Evolutionary conservation across 441 rosid genomes (phyloP).

Genomic region (Pelargonium hybrid): DNA sequence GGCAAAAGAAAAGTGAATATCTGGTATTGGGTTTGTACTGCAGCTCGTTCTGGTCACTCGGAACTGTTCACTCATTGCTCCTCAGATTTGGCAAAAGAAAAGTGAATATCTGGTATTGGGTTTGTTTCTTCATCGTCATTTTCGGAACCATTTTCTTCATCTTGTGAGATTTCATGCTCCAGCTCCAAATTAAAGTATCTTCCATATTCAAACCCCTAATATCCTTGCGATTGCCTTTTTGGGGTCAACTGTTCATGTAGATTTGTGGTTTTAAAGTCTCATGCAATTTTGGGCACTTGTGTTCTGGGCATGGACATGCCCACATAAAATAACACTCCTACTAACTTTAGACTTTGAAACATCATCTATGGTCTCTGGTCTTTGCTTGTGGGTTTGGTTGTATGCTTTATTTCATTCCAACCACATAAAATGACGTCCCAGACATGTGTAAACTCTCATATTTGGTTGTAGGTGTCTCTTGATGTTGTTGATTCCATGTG

Average conservation of each 20-base stretch:
- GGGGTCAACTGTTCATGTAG: constrained; percentile 9
- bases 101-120: not conserved
- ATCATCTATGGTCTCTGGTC: constrained; percentile 23
- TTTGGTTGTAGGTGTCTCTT: not conserved
- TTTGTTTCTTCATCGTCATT: not conserved
- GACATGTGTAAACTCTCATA: too few relatives aligned
- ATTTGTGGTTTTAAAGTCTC: constrained; percentile 14
- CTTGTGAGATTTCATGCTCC: not conserved
- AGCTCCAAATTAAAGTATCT: not conserved
- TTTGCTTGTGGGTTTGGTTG: constrained; percentile 36
- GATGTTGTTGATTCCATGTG: constrained; percentile 1
- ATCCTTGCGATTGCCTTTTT: constrained; percentile 15
- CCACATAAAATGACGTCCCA: constrained; percentile 70
- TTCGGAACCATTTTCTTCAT: not conserved
- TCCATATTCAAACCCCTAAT: constrained; percentile 12
- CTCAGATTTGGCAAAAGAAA: too few relatives aligned
- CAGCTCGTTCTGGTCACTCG: not conserved
- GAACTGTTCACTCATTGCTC: not conserved
- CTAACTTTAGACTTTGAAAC: constrained; percentile 14
- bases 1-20: not conserved
- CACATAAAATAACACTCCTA: constrained; percentile 58
- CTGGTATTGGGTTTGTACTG: not conserved
- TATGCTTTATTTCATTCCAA: constrained; percentile 31
- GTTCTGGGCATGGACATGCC: not conserved
- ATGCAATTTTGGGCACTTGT: constrained; percentile 15